These are phyloP conservation scores for Byssothecium circinans DNA, from an alignment of 2,329 filamentous ascomycete genomes.

Conservation along the genomic window DNA sequence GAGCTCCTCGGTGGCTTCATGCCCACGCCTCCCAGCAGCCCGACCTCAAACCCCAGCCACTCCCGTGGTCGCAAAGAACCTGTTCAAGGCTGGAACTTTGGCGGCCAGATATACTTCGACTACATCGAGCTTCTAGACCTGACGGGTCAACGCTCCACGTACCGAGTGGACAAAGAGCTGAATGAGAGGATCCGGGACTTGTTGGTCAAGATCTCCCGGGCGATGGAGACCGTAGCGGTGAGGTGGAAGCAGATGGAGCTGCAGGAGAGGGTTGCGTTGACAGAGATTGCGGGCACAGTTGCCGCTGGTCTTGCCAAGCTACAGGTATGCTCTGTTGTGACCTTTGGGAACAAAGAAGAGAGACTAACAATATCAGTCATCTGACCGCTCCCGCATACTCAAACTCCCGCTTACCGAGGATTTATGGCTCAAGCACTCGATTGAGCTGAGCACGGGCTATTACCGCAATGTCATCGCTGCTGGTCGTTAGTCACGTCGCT, in stretches of 20 bases:
- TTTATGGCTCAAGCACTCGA: conserved; percentile 68
- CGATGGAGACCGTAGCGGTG: conserved; percentile 43
- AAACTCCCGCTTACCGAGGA: conserved; percentile 72
- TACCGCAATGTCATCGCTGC: conserved; percentile 55
- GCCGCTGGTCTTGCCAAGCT: conserved; percentile 63
- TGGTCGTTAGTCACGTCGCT: too few relatives aligned
- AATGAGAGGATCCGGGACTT: conserved; percentile 32
- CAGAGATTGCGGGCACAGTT: conserved; percentile 77
- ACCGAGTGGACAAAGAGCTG: conserved; percentile 35
- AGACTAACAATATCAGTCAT: conserved; percentile 38
- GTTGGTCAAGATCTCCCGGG: conserved; percentile 40
- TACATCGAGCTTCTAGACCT: conserved; percentile 56
- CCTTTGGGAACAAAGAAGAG: conserved; percentile 14
- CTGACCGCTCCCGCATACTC: conserved; percentile 54
- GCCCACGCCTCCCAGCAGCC: conserved; percentile 47
- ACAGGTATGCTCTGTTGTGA: conserved; percentile 32
- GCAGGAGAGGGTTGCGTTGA: conserved; percentile 68
- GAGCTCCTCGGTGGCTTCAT: conserved; percentile 72
- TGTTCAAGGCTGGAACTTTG: conserved; percentile 74
- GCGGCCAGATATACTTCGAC: conserved; percentile 77
- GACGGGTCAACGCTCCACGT: conserved; percentile 29
- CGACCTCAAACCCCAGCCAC: conserved; percentile 15
- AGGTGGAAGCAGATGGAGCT: conserved; percentile 48
- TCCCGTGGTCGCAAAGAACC: conserved; percentile 21
- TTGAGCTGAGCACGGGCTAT: conserved; percentile 69